Evolutionary conservation across 768 basidiomycete genomes (phyloP), one percentile per base, ranked within the genome.

Genomic region (Amyloporia xantha): DNA sequence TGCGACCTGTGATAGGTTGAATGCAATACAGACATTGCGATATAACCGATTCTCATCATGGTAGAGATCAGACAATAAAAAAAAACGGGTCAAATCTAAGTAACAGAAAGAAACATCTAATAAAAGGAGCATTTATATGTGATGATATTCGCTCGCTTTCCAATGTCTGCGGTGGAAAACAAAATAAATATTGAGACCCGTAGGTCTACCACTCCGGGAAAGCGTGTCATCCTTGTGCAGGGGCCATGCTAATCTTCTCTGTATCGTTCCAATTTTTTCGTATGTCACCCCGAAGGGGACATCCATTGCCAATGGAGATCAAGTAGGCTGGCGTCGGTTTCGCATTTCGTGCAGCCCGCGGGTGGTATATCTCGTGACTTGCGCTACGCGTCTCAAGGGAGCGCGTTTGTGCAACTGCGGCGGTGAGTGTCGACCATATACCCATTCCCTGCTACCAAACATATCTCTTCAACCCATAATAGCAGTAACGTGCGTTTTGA

Each of bases 181-280:
- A 52, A 43, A 61, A 68, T 67, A 68, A 69, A 68, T 69, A 68
- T 69, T 68, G 66, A 68, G 64, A 67, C 63, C 67, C 65, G 64
- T 66, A 67, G 65, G 60, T 66, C 65, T 85, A 85, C 85, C 84
- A 86, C 85, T 87, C 86, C 84, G 84, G 83, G 78, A 86, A 86
- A 90, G 86, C 87, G 89, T 94, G 92, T 93, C 92, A 94, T 94
- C 92, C 93, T 94, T 96, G 91, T 95, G 93, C 92, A 95, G 92
- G 93, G 92, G 91, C 93, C 89, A 95, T 95, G 92, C 92, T 94
- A 93, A 95, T 93, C 92, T 94, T 94, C 92, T 95, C 91, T 93
- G 91, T 93, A 94, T 93, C 87, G 90, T 92, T 93, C 88, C 91
- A 91, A 92, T 87, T 90, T 91, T 92, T 87, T 86, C 84, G 82